Conservation (phyloP, 2,329 filamentous ascomycete species). For the Ophiostoma sp. region DNA sequence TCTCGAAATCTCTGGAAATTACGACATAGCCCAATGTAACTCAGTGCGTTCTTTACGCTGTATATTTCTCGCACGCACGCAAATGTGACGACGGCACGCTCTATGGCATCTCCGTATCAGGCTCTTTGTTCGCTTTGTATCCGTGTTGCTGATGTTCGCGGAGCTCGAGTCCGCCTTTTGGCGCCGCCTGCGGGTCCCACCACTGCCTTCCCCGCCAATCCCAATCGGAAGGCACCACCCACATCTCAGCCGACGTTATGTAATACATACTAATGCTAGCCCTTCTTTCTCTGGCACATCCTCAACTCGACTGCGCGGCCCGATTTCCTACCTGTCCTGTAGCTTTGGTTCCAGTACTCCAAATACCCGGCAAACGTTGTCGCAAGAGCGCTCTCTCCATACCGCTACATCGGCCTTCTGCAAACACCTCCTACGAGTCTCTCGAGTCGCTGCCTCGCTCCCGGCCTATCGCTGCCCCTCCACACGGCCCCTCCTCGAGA, state of each 20-base stretch:
- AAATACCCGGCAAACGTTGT: background rate
- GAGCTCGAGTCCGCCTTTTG: constrained; percentile 11
- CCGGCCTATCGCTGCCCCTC: constrained; percentile 9
- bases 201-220: constrained; percentile 21
- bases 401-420: background rate
- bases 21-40: constrained; percentile 2
- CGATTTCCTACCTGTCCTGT: background rate
- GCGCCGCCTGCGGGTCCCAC: constrained; percentile 7
- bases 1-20: background rate
- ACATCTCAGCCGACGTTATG: constrained; percentile 7
- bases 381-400: background rate
- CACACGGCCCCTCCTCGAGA: constrained; percentile 1
- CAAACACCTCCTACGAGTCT: background rate
- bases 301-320: constrained; percentile 1
- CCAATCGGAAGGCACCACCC: constrained; percentile 16
- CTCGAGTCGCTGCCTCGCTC: background rate
- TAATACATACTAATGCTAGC: constrained; percentile 7
- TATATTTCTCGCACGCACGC: background rate
- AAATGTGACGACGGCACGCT: background rate
- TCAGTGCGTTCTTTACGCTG: background rate
- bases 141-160: background rate
- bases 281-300: background rate
- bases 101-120: background rate
- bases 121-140: background rate
- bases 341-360: background rate